These are phyloP conservation scores for Neonothopanus nambi DNA, from an alignment of 1,284 basidiomycete species.

Conservation along the genomic window DNA sequence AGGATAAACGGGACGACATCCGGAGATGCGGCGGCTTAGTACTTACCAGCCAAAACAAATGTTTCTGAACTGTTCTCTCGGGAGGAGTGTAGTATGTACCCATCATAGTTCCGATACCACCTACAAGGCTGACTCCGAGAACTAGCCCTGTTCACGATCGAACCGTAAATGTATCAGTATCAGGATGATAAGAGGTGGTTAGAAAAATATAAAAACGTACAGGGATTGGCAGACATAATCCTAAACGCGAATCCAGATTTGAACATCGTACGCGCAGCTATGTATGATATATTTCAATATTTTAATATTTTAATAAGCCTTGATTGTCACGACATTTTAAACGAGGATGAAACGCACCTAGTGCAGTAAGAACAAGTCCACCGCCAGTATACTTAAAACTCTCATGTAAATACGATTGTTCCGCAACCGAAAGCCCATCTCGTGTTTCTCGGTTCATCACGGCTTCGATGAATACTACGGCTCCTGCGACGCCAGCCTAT, in stretches of 20 bases:
- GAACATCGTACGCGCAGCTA: conserved; percentile 79
- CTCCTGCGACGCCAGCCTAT: conserved; percentile 69
- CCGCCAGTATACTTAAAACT: conserved; percentile 87
- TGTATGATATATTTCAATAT: too few relatives aligned
- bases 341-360: conserved; percentile 24
- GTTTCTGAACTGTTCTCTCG: conserved; percentile 71
- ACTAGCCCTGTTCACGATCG: conserved; percentile 69
- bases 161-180: conserved; percentile 8
- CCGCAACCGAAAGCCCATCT: conserved; percentile 59
- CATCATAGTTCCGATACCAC: conserved; percentile 78
- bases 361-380: conserved; percentile 76
- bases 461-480: conserved; percentile 61
- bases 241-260: conserved; percentile 72
- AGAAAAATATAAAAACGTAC: conserved; percentile 46
- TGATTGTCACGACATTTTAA: too few relatives aligned
- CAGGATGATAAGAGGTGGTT: too few relatives aligned
- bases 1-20: too few relatives aligned
- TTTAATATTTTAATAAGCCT: too few relatives aligned
- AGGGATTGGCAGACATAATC: conserved; percentile 87
- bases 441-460: conserved; percentile 80
- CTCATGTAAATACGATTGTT: conserved; percentile 75
- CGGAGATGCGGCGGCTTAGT: conserved; percentile 16
- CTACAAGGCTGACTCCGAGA: conserved; percentile 80
- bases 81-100: conserved; percentile 75
- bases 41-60: conserved; percentile 76